Conservation (phyloP, 2,329 filamentous ascomycete species). For the Tympanopsis confertula region DNA sequence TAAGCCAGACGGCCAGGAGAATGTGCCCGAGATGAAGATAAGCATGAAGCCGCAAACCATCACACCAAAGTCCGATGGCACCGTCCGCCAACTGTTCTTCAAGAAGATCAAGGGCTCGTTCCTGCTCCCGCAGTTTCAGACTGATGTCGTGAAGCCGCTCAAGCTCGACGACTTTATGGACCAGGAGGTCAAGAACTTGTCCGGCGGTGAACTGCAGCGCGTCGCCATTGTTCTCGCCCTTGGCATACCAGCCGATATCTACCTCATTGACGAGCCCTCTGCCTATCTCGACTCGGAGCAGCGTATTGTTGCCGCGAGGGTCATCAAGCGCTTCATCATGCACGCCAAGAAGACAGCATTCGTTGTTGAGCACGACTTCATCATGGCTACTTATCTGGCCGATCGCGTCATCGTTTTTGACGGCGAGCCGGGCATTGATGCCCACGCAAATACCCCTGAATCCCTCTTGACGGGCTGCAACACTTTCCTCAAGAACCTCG, state of each 20-base stretch:
- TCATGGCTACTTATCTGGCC: slow-evolving; percentile 70
- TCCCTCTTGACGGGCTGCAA: slow-evolving; percentile 93
- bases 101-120: slow-evolving; percentile 99
- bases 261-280: slow-evolving; percentile 94
- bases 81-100: slow-evolving; percentile 95
- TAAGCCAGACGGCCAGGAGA: slow-evolving; percentile 71
- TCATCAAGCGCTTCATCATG: slow-evolving; percentile 99
- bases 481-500: slow-evolving; percentile 86
- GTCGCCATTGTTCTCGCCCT: slow-evolving; percentile 96
- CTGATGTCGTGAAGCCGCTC: slow-evolving; percentile 95
- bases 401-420: slow-evolving; percentile 99
- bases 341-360: slow-evolving; percentile 99
- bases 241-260: slow-evolving; percentile 91
- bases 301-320: slow-evolving; percentile 90
- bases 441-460: slow-evolving; percentile 81
- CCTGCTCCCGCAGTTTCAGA: slow-evolving; percentile 95
- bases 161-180: slow-evolving; percentile 99
- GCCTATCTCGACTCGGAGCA: slow-evolving; percentile 98
- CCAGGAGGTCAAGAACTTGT: slow-evolving; percentile 97
- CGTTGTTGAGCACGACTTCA: slow-evolving; percentile 99
- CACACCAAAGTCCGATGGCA: slow-evolving; percentile 93
- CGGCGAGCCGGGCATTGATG: slow-evolving; percentile 76
- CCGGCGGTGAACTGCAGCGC: slow-evolving; percentile 97
- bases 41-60: slow-evolving; percentile 99
- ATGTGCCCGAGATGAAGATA: slow-evolving; percentile 88